Base-by-base conservation (phyloP, 2,329 filamentous ascomycete species). In the Colletotrichum horii region DNA sequence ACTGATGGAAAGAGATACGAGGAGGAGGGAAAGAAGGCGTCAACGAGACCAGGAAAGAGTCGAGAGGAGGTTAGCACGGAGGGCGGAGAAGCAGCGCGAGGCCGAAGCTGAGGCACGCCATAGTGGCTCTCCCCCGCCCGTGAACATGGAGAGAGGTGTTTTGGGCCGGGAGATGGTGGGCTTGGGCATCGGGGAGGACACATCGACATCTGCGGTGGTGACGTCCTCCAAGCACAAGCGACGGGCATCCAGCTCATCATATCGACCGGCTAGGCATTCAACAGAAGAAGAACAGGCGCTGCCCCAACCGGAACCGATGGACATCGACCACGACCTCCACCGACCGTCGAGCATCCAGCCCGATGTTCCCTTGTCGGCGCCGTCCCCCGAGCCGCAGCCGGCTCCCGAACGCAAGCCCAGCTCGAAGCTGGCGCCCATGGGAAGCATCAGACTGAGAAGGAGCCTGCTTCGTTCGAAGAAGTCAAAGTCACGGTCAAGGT, bases 1-100 rank as follows among this genome's bases (percentile, higher is more conserved):
- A 82, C 88, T 98, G 34, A 94, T 99, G 91, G 97, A 99, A 80
- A 89, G 97, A 75, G 97, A 99, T 81, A 90, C 93, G 78, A 91
- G 96, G 80, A 91, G 97, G 73, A 92, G 91, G 78, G 95, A 98
- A 78, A 92, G 92, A 82, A 96, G 94, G 84, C 91, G 90, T 69
- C 88, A 90, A 73, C 89, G 89, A 48, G 93, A 96, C 26, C 91
- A 92, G 77, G 92, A 95, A 77, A 91, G 90, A 77, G 85, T 93
- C 28, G 92, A 94, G 78, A 89, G 90, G 70, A 91, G 90, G 74
- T 85, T 97, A 28, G 89, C 92, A 55, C 89, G 91, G 67, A 89
- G 91, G 77, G 93, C 92, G 68, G 94, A 96, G 80, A 92, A 91
- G 79, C 92, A 94, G 80, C 89, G 83, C 76, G 88, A 88, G 65